phyloP scores from a whole-genome alignment of 2,329 filamentous ascomycete genomes.

The Chaetothyriales sp. region DNA sequence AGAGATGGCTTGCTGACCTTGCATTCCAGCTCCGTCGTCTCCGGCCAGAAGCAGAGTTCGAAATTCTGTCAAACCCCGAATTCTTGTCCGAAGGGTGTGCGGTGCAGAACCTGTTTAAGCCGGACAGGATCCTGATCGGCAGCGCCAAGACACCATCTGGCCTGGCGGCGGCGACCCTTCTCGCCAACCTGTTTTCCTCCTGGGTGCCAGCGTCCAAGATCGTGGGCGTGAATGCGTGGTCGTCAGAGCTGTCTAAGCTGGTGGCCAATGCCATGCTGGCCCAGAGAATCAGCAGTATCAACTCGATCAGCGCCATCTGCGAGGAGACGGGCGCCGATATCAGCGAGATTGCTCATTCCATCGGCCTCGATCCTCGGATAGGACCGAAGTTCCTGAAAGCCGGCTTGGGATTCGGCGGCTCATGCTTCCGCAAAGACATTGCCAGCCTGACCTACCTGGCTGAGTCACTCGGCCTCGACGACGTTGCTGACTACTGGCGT shows the following conservation, averaged over 20 bases:
- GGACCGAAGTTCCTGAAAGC: constrained; percentile 61
- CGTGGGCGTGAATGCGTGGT: constrained; percentile 60
- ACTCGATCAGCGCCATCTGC: constrained; percentile 67
- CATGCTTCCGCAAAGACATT: constrained; percentile 72
- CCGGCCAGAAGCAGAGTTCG: constrained; percentile 41
- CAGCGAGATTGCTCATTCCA: constrained; percentile 53
- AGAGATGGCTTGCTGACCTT: background rate
- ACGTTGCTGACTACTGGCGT: constrained; percentile 64
- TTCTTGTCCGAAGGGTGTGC: constrained; percentile 69
- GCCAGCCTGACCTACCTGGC: constrained; percentile 61
- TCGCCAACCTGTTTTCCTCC: constrained; percentile 52
- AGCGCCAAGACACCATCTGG: constrained; percentile 49
- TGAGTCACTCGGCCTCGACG: constrained; percentile 52
- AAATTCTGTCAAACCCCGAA: constrained; percentile 69
- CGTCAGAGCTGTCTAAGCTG: constrained; percentile 65
- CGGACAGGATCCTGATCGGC: constrained; percentile 64
- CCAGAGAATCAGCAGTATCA: constrained; percentile 69
- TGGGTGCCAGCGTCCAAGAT: constrained; percentile 59
- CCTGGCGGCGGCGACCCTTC: constrained; percentile 46
- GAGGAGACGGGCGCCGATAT: constrained; percentile 63
- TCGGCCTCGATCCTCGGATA: constrained; percentile 59
- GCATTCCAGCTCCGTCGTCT: constrained; percentile 6
- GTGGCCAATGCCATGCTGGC: constrained; percentile 70
- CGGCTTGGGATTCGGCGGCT: constrained; percentile 64
- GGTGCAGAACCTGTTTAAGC: constrained; percentile 54